Evolutionary conservation across 495 filamentous ascomycete genomes (phyloP), one percentile per base, ranked within the genome.

Genomic region (Pseudoneurospora amorphoporcata): DNA sequence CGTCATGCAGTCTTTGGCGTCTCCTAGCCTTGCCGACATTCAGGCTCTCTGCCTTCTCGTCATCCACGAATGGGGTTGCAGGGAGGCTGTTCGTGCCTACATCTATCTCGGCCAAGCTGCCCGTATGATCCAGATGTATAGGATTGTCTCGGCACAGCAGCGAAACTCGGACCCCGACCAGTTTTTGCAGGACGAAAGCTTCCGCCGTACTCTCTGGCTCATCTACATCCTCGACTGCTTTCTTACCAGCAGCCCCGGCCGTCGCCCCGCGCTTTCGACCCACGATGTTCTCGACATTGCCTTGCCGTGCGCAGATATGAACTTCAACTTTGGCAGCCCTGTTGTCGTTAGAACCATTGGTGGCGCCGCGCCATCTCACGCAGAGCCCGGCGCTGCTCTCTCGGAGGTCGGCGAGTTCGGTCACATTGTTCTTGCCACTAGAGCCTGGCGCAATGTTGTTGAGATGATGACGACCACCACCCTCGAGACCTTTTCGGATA

Each of bases 191-290:
- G 84, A 86, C 19, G 84, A 86, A 73, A 85, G 84, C 3, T 84
- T 86, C 78, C 83, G 84, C 38, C 83, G 84, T 39, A 84, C 84
- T 1, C 74, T 86, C 37, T 86, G 84, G 84, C 80, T 86, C 58
- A 84, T 85, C 70, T 86, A 86, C 74, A 84, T 86, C 42, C 81
- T 86, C 41, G 84, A 86, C 74, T 86, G 84, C 76, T 84, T 86
- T 72, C 81, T 86, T n/a, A 86, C 84, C 23, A 86, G 84, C 79
- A 86, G 84, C 73, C 84, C 84, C 68, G 84, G 84, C 69, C 84
- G 84, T 39, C 81, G 84, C 71, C 84, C 84, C 32, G 84, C 84
- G 12, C 76, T 86, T 29, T 81, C 84, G 16, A 77, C 80, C 45
- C 81, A 81, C 72, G 84, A 86, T 71, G 77, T 84, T 16, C 78